Percentiles rank a stretch among this genome's conserved stretches.
phyloP scores from a whole-genome alignment of 306 rosid genomes.

The Pyrus communis region DNA sequence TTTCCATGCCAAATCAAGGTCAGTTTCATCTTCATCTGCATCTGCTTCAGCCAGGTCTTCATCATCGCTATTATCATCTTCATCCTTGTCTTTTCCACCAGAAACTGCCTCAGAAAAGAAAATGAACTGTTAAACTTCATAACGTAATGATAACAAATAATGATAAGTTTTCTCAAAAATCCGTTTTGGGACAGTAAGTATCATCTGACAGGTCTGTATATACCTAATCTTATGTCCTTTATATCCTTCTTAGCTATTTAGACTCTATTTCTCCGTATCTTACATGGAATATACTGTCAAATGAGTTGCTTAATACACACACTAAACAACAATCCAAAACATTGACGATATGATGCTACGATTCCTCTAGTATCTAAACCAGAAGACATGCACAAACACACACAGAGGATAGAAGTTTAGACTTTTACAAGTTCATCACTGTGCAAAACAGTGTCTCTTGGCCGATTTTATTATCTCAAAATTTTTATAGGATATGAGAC shows the following conservation, averaged over 20 bases:
- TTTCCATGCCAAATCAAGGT: slow-evolving; percentile 97
- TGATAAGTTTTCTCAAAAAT: not conserved
- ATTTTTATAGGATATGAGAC: not conserved
- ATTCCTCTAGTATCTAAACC: not conserved
- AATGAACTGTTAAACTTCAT: not conserved
- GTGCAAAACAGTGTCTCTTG: not conserved
- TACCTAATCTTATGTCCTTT: not conserved
- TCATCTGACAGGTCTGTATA: not conserved
- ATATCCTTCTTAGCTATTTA: not conserved
- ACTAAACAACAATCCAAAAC: not conserved
- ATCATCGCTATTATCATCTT: slow-evolving; percentile 51
- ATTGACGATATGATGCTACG: not conserved
- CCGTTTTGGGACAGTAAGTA: not conserved
- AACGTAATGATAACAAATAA: not conserved
- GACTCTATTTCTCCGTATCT: not conserved
- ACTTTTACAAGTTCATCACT: not conserved
- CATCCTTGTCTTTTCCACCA: slow-evolving; percentile 50
- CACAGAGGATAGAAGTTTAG: not conserved
- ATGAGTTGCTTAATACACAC: not conserved
- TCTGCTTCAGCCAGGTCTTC: slow-evolving; percentile 81
- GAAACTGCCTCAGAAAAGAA: slow-evolving; percentile 34
- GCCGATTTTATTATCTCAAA: not conserved
- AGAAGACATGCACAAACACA: not conserved
- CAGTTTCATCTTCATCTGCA: slow-evolving; percentile 88
- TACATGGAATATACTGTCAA: not conserved